These are phyloP conservation scores for Magnolia officinalis DNA, from an alignment of 164 flowering plant genomes.

Conservation along the genomic window DNA sequence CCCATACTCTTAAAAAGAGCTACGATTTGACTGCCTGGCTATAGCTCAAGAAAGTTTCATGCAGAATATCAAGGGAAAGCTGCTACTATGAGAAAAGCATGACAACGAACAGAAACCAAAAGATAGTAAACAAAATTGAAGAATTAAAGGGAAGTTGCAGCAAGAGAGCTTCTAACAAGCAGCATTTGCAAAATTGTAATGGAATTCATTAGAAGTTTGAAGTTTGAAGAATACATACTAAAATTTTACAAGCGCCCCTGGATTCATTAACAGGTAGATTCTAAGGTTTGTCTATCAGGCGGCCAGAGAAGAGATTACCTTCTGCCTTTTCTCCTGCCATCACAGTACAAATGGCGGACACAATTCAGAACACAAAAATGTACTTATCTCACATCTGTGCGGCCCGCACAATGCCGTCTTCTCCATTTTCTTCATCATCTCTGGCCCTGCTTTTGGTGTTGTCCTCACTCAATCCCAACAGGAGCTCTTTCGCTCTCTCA, in stretches of 20 bases:
- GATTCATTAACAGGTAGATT: constrained; percentile 2
- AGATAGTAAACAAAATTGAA: too few relatives aligned
- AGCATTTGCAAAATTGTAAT: constrained; percentile 1
- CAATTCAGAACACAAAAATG: not conserved
- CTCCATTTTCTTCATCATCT: constrained; percentile 40
- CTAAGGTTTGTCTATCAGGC: not conserved
- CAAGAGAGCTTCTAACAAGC: not conserved
- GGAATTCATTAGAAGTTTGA: constrained; percentile 4
- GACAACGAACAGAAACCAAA: not conserved
- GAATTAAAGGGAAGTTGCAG: not conserved
- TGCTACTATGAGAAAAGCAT: not conserved
- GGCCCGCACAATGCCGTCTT: constrained; percentile 21
- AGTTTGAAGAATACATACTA: not conserved
- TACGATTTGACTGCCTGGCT: too few relatives aligned
- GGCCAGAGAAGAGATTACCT: not conserved
- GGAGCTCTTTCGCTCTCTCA: constrained; percentile 21
- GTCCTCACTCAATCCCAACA: constrained; percentile 20
- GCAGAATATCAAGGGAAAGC: not conserved
- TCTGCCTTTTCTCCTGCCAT: not conserved
- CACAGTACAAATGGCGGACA: not conserved
- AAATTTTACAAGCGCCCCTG: constrained; percentile 6
- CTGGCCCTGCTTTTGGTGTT: constrained; percentile 15
- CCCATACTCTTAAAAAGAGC: not conserved
- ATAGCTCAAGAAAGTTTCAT: not conserved
- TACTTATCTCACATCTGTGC: constrained; percentile 38